These are phyloP conservation scores for Rauvolfia tetraphylla DNA, from an alignment of 257 asterid species.

Conservation along the genomic window DNA sequence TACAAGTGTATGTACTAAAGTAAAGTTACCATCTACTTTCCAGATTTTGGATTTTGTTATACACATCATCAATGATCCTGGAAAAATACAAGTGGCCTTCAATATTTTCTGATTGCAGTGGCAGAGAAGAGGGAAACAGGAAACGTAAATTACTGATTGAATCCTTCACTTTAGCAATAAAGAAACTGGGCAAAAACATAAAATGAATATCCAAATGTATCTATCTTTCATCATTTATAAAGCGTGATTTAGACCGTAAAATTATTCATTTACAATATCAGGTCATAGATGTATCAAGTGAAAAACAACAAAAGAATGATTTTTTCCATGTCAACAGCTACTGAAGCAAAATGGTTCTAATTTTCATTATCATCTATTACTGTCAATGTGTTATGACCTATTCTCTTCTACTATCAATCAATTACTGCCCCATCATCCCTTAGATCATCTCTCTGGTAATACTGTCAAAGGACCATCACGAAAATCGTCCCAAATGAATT, in stretches of 20 bases:
- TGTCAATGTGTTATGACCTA: background rate
- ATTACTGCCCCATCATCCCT: no score
- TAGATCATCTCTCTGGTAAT: slow-evolving; percentile 4
- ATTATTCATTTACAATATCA: slow-evolving; percentile 2
- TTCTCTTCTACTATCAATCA: background rate
- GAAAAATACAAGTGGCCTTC: no score
- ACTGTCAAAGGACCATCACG: background rate
- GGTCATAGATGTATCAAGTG: background rate
- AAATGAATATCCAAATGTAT: background rate
- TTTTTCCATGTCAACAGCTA: background rate
- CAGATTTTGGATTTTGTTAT: no score
- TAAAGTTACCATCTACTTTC: no score
- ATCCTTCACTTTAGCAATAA: background rate
- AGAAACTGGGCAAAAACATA: background rate
- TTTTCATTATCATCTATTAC: background rate
- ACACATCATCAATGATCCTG: no score
- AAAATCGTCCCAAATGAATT: slow-evolving; percentile 38
- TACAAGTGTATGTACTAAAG: no score
- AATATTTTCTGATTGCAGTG: background rate
- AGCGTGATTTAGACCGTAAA: background rate
- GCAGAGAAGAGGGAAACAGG: background rate
- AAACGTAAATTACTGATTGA: background rate
- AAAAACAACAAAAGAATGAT: background rate
- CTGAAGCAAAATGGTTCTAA: background rate
- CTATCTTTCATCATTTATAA: background rate